Evolutionary conservation across 2,329 filamentous ascomycete genomes (phyloP), one percentile per base, ranked within the genome.

Genomic region (Neopestalotiopsis sp.): DNA sequence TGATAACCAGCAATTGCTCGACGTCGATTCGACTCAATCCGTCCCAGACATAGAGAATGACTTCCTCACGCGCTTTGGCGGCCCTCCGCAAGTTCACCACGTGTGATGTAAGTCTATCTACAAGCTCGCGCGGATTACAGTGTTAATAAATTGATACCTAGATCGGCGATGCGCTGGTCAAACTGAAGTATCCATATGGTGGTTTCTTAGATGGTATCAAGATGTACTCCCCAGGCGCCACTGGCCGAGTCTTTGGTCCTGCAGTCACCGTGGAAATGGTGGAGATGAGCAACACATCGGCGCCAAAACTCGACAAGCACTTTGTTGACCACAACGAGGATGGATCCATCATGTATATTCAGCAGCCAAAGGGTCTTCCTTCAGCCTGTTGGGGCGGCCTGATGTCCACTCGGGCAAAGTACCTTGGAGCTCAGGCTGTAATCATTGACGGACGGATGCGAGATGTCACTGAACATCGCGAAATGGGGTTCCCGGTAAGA

Each of bases 191-290:
- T 20, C 76, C 74, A 0, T 70, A 72, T 20, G 76, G 76, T 1
- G 75, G 76, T 1, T 77, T 73, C 30, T 70, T 77, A 0, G 71
- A 75, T 32, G 75, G 72, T 6, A 74, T 77, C 32, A 67, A 67
- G 3, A 72, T 77, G 67, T 74, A 70, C 62, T 76, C 74, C 0
- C 73, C 74, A 0, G 71, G 72, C 28, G 38, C 73, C 38, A 40
- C 14, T 0, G 49, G 45, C 2, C 45, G 63, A 17, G 63, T 66
- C 0, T 66, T 66, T 13, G 76, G 77, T 12, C 76, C 76, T 9
- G 76, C 75, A 7, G 64, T 78, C 13, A 79, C 76, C 0, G 74
- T 79, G 17, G 71, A 76, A 34, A 78, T 78, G 75, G 77, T 78
- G 5, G 67, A 69, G 57, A n/a, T 67, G n/a, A 74, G 72, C 64